Base-by-base conservation (phyloP, 805 yeast genomes). In the Schwanniomyces vanrijiae region DNA sequence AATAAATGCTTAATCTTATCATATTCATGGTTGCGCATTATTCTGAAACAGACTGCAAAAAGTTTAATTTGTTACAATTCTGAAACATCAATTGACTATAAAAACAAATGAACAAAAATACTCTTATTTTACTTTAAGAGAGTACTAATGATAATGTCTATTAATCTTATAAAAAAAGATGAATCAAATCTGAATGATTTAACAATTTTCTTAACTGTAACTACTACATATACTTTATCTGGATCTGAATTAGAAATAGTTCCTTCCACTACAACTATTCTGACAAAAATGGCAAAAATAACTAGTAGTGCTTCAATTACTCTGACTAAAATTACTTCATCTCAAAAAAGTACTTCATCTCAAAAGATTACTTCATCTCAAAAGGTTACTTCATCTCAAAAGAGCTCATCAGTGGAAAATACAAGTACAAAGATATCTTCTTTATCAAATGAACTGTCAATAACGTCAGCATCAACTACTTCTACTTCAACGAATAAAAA, bases 161-260 rank as follows among this genome's bases (percentile, higher is more conserved):
- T 28, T 10, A 39, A 24, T 28, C 18, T 19, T 18, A 28, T 11
- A 20, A 39, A 40, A 21, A 40, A 34, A 33, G 43, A 35, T 14
- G 40, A 38, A 8, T 16, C 43, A 6, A 33, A 28, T 7, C 37
- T 42, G 25, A 26, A 25, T 21, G 50, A 48, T 39, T 29, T 49
- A 14, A 51, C 55, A 5, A 47, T 49, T 29, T 26, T 51, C n/a
- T 29, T 49, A 44, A 51, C 55, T 8, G 26, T 51, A 16, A 49
- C 52, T 20, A 46, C 55, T n/a, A 51, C 55, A 7, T 47, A 46
- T 21, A 49, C 51, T 13, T 11, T 49, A 18, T 26, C 40, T 3
- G 24, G 45, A 18, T 26, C 45, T 11, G 37, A 21, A 10, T 9
- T 25, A 6, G 26, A 16, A 45, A 21, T 28, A 5, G 18, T 28